These are phyloP conservation scores for Saraca asoca DNA, from an alignment of 331 rosid genomes.

Conservation along the genomic window DNA sequence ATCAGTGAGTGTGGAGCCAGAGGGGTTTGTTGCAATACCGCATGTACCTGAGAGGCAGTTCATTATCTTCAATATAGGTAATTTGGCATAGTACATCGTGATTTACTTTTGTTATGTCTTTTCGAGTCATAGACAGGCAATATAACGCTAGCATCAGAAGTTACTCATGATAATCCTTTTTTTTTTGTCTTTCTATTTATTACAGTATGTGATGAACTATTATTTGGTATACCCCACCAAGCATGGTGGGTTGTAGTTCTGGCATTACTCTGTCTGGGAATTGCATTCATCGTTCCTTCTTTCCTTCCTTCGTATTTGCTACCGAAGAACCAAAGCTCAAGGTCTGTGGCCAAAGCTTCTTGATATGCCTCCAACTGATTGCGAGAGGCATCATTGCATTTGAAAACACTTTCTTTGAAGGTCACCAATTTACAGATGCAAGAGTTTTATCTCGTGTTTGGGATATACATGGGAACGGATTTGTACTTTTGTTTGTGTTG, in stretches of 20 bases:
- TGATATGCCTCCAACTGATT: conserved; percentile 32
- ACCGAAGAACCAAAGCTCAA: conserved; percentile 36
- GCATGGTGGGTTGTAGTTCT: conserved; percentile 77
- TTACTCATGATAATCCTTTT: too few species aligned
- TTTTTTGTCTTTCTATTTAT: not conserved
- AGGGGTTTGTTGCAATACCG: conserved; percentile 74
- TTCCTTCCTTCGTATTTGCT: conserved; percentile 60
- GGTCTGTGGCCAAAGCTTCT: conserved; percentile 53
- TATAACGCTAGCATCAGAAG: too few species aligned
- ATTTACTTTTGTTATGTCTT: too few species aligned
- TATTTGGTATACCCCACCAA: conserved; percentile 71
- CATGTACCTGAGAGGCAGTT: conserved; percentile 57
- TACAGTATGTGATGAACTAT: conserved; percentile 77
- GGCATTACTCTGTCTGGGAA: conserved; percentile 61
- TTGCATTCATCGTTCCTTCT: conserved; percentile 59
- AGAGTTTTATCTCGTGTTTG: not conserved
- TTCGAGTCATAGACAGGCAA: too few species aligned
- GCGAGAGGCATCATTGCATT: not conserved
- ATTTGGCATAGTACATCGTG: not conserved
- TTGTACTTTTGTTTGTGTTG: conserved; percentile 18
- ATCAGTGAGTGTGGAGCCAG: conserved; percentile 66
- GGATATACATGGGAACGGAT: not conserved
- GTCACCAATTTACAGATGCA: conserved; percentile 5
- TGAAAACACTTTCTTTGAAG: conserved; percentile 13
- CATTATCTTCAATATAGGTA: conserved; percentile 79